phyloP scores from a whole-genome alignment of 768 basidiomycete species.

The Lactarius tabidus region DNA sequence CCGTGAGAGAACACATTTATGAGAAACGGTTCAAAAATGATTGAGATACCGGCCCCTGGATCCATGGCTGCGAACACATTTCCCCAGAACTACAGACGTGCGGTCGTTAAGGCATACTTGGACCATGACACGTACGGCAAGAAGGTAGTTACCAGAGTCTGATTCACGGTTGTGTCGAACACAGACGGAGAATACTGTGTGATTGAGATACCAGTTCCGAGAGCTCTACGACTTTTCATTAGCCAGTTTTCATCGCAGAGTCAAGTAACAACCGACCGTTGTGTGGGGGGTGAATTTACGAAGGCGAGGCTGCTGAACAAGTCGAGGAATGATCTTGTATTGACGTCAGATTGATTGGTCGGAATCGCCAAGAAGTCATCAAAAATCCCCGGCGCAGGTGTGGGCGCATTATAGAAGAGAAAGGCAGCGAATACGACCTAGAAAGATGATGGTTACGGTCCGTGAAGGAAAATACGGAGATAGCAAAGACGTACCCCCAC shows the following conservation, averaged over 20 bases:
- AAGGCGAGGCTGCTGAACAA: neutral
- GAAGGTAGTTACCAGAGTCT: neutral
- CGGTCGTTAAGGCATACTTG: no score
- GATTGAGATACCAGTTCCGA: neutral
- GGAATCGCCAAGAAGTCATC: conserved; percentile 24
- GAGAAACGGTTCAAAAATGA: neutral
- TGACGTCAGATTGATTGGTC: neutral
- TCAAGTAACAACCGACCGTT: neutral
- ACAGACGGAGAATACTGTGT: neutral
- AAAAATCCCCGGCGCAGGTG: conserved; percentile 19
- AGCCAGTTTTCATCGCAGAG: neutral
- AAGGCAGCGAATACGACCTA: no score
- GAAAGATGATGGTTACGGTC: no score
- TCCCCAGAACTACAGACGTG: conserved; percentile 3
- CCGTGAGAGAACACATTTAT: neutral
- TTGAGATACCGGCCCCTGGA: neutral
- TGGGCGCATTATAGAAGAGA: no score
- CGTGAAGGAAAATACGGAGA: neutral
- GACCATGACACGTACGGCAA: no score
- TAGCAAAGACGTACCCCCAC: neutral
- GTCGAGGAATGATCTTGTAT: conserved; percentile 5
- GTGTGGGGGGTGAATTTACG: neutral
- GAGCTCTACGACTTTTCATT: neutral
- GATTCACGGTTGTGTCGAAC: neutral
- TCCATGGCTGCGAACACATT: neutral